Base-by-base conservation (phyloP, 345 rosid genomes). In the Limnanthes douglasii region DNA sequence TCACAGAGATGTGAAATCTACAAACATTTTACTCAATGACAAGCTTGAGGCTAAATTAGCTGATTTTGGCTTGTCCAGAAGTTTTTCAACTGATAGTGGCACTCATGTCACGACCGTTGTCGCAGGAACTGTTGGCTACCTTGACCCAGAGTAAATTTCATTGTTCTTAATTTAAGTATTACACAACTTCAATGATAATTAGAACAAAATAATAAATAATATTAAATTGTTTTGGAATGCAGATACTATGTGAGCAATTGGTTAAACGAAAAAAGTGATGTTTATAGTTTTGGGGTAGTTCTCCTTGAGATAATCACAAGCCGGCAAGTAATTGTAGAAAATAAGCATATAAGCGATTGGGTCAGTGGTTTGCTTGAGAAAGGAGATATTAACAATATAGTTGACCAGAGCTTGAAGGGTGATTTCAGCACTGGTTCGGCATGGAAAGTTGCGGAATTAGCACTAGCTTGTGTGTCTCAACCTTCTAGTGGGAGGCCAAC, bases 1-100 rank as follows among this genome's bases (percentile, higher is more conserved):
- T 18, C 61, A 56, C 8, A 48, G 61, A 56, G 55, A 56, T 24
- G 61, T 56, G 24, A 56, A 56, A 38, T 47, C 45, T 1, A 47
- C 61, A 5, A 67, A 67, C 57, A 67, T 62, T 37, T 27, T 67
- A 21, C 13, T 67, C 18, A 41, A 40, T n/a, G 54, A 41, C 0
- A 48, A 36, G n/a, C 31, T 51, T 26, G 60, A 56, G 37, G 70
- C 70, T 18, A 68, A 59, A 31, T 42, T 56, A 48, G 54, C 61
- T 0, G 61, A 48, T 56, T 56, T 56, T 1, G 50, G 61, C 42
- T 54, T 56, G 26, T 56, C 55, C 0, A 23, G 54, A 18, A 48
- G 48, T 30, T 48, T 56, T 48, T 50, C 48, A 11, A 56, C 61
- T 3, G 61, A 42, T 18, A 30, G 45, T 14, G 18, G 31, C 18